Evolutionary conservation across 306 rosid genomes (phyloP).

Genomic region (Malus sieversii): DNA sequence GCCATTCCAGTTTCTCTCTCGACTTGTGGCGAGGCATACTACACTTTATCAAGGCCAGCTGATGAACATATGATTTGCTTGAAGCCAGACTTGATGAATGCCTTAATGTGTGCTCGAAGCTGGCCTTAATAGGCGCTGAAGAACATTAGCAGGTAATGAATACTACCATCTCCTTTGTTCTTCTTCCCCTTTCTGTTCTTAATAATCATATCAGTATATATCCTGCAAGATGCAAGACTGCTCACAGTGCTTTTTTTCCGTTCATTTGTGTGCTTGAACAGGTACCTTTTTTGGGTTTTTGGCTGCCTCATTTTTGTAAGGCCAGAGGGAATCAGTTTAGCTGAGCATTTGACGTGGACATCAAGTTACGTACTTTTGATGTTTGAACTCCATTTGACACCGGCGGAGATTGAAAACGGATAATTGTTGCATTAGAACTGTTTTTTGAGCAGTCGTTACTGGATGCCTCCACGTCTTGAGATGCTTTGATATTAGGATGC

Average conservation of each 20-base stretch:
- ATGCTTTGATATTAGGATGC: no score
- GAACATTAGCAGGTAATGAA: neutral
- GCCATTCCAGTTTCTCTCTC: constrained; percentile 8
- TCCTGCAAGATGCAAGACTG: neutral
- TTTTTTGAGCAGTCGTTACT: neutral
- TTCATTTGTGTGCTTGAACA: neutral
- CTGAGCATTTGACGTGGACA: neutral
- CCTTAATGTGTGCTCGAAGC: constrained; percentile 2
- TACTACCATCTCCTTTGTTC: no score
- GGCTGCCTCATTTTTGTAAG: neutral
- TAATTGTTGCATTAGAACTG: neutral
- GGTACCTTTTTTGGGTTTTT: neutral
- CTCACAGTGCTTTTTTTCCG: neutral
- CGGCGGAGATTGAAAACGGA: neutral
- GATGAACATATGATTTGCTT: neutral
- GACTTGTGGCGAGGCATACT: neutral
- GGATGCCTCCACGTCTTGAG: neutral
- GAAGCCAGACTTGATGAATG: neutral
- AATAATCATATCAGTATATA: no score
- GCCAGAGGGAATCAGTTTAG: neutral
- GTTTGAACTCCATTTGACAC: neutral
- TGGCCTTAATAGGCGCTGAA: neutral
- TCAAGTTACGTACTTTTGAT: neutral
- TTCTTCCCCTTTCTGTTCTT: no score
- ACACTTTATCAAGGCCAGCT: constrained; percentile 8